Percentiles rank a stretch among this genome's conserved stretches.
These are phyloP conservation scores for Trametes sanguinea DNA, from an alignment of 768 basidiomycete species.

Conservation along the genomic window DNA sequence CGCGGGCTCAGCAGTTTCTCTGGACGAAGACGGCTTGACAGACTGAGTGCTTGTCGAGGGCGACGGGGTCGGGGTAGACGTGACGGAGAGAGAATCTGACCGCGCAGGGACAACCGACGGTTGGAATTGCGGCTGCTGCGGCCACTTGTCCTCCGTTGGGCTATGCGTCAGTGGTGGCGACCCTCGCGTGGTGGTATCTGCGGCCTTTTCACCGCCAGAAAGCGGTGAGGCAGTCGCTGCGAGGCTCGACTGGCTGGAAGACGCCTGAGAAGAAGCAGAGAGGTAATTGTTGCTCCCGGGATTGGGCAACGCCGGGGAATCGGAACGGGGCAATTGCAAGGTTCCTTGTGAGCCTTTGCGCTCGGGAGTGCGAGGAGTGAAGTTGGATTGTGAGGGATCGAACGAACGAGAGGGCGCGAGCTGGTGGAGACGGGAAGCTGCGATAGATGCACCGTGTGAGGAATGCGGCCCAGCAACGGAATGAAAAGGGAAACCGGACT, in stretches of 20 bases:
- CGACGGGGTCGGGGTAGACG: constrained; percentile 30
- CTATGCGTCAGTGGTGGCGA: constrained; percentile 11
- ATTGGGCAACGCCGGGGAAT: constrained; percentile 5
- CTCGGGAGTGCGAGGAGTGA: constrained; percentile 23
- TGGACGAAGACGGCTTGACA: neutral
- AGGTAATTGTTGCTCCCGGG: neutral
- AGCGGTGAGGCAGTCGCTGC: constrained; percentile 19
- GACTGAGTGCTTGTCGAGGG: constrained; percentile 19
- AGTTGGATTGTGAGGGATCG: constrained; percentile 12
- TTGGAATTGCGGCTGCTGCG: neutral
- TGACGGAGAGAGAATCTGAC: constrained; percentile 35
- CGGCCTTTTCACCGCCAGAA: constrained; percentile 2
- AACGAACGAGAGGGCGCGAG: constrained; percentile 19
- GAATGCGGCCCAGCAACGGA: neutral
- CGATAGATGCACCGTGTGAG: neutral
- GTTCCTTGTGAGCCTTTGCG: constrained; percentile 28
- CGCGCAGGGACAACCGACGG: constrained; percentile 12
- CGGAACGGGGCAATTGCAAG: constrained; percentile 6
- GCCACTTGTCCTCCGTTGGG: constrained; percentile 7
- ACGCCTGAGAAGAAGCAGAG: neutral
- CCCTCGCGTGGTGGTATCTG: constrained; percentile 13
- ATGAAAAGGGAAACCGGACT: constrained; percentile 12
- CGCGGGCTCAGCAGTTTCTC: constrained; percentile 17
- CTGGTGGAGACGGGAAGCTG: constrained; percentile 18
- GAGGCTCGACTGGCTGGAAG: constrained; percentile 1